Conservation (phyloP, 192 early-diverging fungal genomes). For the Umbelopsis vinacea region DNA sequence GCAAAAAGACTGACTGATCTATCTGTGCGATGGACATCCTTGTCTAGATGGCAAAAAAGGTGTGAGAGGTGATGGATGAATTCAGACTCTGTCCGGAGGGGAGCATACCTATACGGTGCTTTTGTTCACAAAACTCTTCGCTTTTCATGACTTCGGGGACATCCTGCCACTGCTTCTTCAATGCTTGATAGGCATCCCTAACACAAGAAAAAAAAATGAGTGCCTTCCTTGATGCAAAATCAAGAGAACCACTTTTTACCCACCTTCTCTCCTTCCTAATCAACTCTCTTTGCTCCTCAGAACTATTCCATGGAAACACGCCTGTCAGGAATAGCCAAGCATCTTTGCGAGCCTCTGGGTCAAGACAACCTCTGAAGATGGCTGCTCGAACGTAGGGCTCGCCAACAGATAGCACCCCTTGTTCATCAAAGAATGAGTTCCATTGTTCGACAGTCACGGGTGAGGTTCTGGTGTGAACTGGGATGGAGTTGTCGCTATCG, state of each 20-base stretch:
- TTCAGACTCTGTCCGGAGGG: not conserved
- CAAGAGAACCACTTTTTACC: not conserved
- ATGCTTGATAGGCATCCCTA: conserved; percentile 64
- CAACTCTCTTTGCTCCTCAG: conserved; percentile 67
- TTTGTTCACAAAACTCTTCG: conserved; percentile 72
- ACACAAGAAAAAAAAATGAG: conserved; percentile 5
- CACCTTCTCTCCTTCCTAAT: conserved; percentile 58
- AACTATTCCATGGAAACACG: conserved; percentile 85
- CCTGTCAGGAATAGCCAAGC: conserved; percentile 91
- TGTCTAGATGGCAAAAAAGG: conserved; percentile 61
- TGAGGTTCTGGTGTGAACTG: conserved; percentile 50
- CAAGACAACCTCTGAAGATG: conserved; percentile 80
- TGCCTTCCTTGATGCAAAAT: no score
- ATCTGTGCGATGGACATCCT: conserved; percentile 97
- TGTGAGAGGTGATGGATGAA: not conserved
- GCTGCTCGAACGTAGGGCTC: conserved; percentile 57
- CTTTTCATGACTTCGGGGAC: conserved; percentile 57
- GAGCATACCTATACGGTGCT: conserved; percentile 59
- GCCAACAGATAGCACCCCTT: conserved; percentile 52
- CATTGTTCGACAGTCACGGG: conserved; percentile 71
- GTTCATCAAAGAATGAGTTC: conserved; percentile 69
- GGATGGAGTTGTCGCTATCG: conserved; percentile 49
- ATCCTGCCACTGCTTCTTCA: conserved; percentile 72
- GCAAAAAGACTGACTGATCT: conserved; percentile 83
- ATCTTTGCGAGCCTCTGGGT: conserved; percentile 75